phyloP scores from a whole-genome alignment of 2,329 filamentous ascomycete species.

The Penicillium sp. region DNA sequence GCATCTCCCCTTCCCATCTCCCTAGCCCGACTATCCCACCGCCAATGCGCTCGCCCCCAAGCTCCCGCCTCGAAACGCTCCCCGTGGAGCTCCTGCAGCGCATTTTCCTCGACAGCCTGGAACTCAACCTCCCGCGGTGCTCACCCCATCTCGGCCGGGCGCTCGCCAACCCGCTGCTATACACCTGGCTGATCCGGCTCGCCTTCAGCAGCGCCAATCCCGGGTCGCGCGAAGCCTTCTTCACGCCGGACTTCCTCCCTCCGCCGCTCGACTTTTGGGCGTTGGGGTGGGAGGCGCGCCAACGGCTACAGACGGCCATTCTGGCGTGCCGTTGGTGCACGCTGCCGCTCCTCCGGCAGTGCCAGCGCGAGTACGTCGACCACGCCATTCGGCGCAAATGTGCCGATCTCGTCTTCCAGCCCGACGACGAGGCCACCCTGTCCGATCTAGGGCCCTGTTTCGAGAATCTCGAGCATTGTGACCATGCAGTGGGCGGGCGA shows the following conservation, averaged over 20 bases:
- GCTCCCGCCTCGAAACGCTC: slow-evolving; percentile 43
- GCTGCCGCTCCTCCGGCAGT: slow-evolving; percentile 37
- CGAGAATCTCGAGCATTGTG: slow-evolving; percentile 20
- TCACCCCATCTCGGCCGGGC: slow-evolving; percentile 43
- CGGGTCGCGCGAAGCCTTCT: slow-evolving; percentile 31
- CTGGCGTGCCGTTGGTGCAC: slow-evolving; percentile 45
- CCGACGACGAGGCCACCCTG: slow-evolving; percentile 25
- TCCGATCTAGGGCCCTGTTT: slow-evolving; percentile 26
- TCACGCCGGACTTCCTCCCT: slow-evolving; percentile 41
- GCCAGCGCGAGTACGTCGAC: slow-evolving; percentile 39
- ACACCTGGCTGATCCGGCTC: slow-evolving; percentile 44
- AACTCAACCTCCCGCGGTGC: slow-evolving; percentile 47
- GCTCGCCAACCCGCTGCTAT: slow-evolving; percentile 43
- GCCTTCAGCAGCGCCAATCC: slow-evolving; percentile 42
- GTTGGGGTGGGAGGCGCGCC: slow-evolving; percentile 28
- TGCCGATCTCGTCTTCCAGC: slow-evolving; percentile 26
- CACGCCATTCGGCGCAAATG: slow-evolving; percentile 35
- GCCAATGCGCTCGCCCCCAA: too few species aligned
- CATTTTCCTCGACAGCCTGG: slow-evolving; percentile 52
- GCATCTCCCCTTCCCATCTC: too few species aligned
- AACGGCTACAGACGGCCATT: slow-evolving; percentile 36
- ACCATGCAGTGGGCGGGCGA: slow-evolving; percentile 22
- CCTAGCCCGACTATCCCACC: too few species aligned
- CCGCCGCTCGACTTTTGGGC: slow-evolving; percentile 35
- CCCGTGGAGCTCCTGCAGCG: slow-evolving; percentile 51